Evolutionary conservation across 371 early-diverging fungal species (phyloP), one percentile per base, ranked within the genome.

Genomic region (Apophysomyces trapeziformis): DNA sequence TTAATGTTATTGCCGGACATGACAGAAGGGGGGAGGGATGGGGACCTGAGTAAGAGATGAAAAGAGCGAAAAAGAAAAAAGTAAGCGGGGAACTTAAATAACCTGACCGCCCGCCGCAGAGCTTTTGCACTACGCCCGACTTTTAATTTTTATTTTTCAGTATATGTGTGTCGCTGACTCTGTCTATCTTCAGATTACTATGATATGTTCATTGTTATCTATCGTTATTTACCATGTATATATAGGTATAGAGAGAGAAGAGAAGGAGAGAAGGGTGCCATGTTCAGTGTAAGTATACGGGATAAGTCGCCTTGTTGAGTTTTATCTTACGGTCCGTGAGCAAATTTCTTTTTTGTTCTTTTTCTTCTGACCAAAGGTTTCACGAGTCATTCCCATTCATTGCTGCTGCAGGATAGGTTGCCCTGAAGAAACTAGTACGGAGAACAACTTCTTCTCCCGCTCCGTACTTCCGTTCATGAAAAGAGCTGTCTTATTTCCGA

Each of bases 1-100:
- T 92, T 91, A 77, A 97, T 96, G 83, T 94, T 95, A 77, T 90
- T 92, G 69, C 83, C 84, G 57, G 78, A 74, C 78, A 81, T 80
- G 16, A 54, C 61, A 43, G 36, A 38, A 14, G 35, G 41, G 37
- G 37, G 41, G 38, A 60, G 50, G 35, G 54, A 43, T 60, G 14
- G 32, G 32, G 38, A 57, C 16, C 57, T 21, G 32, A 63, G 56
- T 38, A 47, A 66, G 38, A 68, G 41, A 60, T 62, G 59, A 37
- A 66, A 65, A 68, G 45, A 68, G 63, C 47, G 39, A 56, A 64
- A 47, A 64, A 38, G 38, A 39, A 59, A 46, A 21, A 60, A 54
- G 56, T 44, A 46, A 35, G 21, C 21, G 54, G 54, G 54, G 21
- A 50, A 50, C 21, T 50, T 50, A 50, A 50, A 50, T 50, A 50